phyloP scores from a whole-genome alignment of 2,329 filamentous ascomycete genomes.

The Furcasterigmium sp. region DNA sequence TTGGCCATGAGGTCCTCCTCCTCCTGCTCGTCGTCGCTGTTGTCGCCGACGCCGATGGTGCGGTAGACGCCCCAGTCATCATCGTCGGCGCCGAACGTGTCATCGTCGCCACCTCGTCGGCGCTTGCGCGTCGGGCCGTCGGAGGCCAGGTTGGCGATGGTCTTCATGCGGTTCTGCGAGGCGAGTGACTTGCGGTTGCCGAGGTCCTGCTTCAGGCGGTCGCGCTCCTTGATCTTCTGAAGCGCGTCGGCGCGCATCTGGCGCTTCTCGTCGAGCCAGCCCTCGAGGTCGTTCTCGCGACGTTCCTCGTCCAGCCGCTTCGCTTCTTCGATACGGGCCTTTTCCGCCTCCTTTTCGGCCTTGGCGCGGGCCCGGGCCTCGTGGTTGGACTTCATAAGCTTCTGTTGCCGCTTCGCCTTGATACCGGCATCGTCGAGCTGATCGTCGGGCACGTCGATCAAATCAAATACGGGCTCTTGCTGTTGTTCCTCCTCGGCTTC shows the following conservation, averaged over 20 bases:
- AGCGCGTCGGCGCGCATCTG: conserved; percentile 65
- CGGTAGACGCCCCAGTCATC: conserved; percentile 98
- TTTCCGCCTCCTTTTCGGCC: conserved; percentile 90
- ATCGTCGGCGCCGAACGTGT: conserved; percentile 94
- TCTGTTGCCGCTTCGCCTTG: conserved; percentile 90
- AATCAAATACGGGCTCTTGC: conserved; percentile 78
- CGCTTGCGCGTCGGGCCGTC: conserved; percentile 83
- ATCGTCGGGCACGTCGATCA: conserved; percentile 86
- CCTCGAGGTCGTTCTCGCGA: conserved; percentile 76
- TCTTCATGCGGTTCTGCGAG: conserved; percentile 97
- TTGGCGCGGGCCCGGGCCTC: conserved; percentile 92
- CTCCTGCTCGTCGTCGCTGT: conserved; percentile 83
- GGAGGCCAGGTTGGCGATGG: conserved; percentile 89
- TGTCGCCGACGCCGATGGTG: conserved; percentile 78
- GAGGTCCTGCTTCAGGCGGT: conserved; percentile 87
- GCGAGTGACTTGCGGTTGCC: conserved; percentile 96
- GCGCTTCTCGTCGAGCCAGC: conserved; percentile 80
- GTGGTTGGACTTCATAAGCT: conserved; percentile 88
- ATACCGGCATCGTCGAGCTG: conserved; percentile 86
- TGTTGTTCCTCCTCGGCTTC: conserved; percentile 73
- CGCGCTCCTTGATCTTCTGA: conserved; percentile 86
- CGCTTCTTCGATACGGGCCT: conserved; percentile 76
- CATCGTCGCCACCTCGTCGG: conserved; percentile 82
- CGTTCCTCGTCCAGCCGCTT: conserved; percentile 79
- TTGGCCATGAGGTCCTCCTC: conserved; percentile 77